phyloP scores from a whole-genome alignment of 1,139 yeast species.

The Pichia sp. region DNA sequence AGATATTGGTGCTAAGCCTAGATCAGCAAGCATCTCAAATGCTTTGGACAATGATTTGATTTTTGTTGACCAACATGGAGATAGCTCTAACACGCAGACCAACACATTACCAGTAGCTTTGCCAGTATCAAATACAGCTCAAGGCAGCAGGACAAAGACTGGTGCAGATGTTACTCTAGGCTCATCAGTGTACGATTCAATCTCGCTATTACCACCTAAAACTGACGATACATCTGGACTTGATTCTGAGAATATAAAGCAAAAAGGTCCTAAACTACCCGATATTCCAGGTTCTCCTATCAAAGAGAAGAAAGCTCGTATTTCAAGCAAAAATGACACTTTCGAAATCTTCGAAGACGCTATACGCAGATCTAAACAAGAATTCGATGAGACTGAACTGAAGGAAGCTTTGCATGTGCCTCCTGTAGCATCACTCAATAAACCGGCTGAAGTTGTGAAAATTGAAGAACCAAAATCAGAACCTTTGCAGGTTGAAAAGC shows the following conservation, averaged over 20 bases:
- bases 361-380: constrained; percentile 18
- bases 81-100: constrained; percentile 12
- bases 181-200: constrained; percentile 16
- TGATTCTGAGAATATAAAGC: constrained; percentile 23
- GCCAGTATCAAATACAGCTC: background rate
- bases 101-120: constrained; percentile 5
- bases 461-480: background rate
- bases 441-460: background rate
- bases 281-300: constrained; percentile 35
- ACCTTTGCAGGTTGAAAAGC: constrained; percentile 18
- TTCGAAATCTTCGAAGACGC: constrained; percentile 24
- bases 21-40: constrained; percentile 17
- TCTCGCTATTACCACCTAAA: constrained; percentile 13
- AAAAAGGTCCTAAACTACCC: constrained; percentile 29
- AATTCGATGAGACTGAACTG: constrained; percentile 12
- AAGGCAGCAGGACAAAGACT: background rate
- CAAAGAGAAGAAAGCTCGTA: constrained; percentile 23
- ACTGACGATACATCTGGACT: constrained; percentile 26
- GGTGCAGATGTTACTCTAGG: constrained; percentile 7
- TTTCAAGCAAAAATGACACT: constrained; percentile 16
- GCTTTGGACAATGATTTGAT: constrained; percentile 25
- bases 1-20: constrained; percentile 11
- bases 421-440: background rate
- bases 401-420: background rate
- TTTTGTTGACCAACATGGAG: constrained; percentile 17